Evolutionary conservation across 192 early-diverging fungal genomes (phyloP).

Genomic region (Coemansia sp.): DNA sequence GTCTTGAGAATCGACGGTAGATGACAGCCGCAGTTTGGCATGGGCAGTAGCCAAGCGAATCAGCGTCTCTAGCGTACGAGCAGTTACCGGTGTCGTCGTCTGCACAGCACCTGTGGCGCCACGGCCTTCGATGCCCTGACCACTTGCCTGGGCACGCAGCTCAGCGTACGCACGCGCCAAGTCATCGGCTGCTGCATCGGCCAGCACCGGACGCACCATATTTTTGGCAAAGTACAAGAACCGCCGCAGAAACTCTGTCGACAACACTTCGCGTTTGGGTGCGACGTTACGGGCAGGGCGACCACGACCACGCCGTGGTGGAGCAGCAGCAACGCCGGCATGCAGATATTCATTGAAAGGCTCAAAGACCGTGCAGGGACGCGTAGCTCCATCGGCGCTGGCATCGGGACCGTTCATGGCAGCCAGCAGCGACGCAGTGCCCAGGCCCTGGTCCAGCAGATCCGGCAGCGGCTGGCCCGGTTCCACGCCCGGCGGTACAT

Average conservation of each 20-base stretch:
- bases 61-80: constrained; percentile 97
- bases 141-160: constrained; percentile 74
- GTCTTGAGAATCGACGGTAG: constrained; percentile 77
- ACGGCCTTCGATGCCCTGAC: constrained; percentile 25
- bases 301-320: constrained; percentile 28
- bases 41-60: constrained; percentile 96
- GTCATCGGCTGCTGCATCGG: constrained; percentile 76
- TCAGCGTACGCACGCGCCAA: constrained; percentile 80
- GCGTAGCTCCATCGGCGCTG: constrained; percentile 40
- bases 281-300: constrained; percentile 23
- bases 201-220: constrained; percentile 80
- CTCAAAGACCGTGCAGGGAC: constrained; percentile 74
- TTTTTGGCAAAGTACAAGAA: constrained; percentile 93
- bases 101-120: constrained; percentile 65
- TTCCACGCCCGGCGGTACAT: constrained; percentile 78
- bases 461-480: constrained; percentile 66
- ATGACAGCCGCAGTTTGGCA: constrained; percentile 87
- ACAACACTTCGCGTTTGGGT: constrained; percentile 66
- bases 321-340: constrained; percentile 62
- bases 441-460: constrained; percentile 44
- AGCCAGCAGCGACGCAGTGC: constrained; percentile 35
- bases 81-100: constrained; percentile 93
- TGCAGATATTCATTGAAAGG: constrained; percentile 84
- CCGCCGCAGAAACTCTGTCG: constrained; percentile 88
- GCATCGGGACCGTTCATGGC: constrained; percentile 30